Conservation (phyloP, 2,329 filamentous ascomycete species). For the Epichloe typhina region DNA sequence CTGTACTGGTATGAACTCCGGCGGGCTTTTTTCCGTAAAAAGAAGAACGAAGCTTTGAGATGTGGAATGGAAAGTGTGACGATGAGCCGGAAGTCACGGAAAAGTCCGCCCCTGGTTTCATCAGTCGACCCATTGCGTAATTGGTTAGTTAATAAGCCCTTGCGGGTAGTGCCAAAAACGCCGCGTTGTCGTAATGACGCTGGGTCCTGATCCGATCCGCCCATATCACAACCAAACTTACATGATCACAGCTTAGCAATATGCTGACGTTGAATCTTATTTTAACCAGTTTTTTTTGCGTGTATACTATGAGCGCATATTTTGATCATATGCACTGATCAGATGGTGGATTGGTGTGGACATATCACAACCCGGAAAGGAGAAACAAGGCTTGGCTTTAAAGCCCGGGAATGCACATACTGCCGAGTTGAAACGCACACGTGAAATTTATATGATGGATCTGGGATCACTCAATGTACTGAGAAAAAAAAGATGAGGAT, state of each 20-base stretch:
- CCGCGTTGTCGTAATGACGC: not conserved
- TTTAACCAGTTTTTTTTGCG: no score
- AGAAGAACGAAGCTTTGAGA: not conserved
- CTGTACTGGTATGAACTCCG: conserved; percentile 8
- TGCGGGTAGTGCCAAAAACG: conserved; percentile 4
- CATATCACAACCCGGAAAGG: no score
- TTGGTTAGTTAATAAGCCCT: conserved; percentile 3
- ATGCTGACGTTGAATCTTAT: no score
- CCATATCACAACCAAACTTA: not conserved
- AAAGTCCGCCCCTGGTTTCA: conserved; percentile 8
- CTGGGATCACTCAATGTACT: not conserved
- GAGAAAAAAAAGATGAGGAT: not conserved
- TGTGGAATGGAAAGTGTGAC: not conserved
- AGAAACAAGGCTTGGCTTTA: not conserved
- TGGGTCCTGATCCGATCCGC: no score
- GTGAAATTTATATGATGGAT: not conserved
- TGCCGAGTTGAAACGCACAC: no score
- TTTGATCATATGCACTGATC: no score
- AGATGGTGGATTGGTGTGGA: no score
- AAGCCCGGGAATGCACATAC: no score
- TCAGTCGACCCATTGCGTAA: not conserved
- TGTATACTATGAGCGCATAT: no score
- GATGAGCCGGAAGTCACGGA: conserved; percentile 1
- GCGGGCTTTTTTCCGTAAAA: conserved; percentile 7
- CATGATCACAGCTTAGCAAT: not conserved